Percentiles rank a stretch among this genome's conserved stretches.
These are phyloP conservation scores for Hymenochaete sp. DNA, from an alignment of 1,284 basidiomycete genomes.

Conservation along the genomic window DNA sequence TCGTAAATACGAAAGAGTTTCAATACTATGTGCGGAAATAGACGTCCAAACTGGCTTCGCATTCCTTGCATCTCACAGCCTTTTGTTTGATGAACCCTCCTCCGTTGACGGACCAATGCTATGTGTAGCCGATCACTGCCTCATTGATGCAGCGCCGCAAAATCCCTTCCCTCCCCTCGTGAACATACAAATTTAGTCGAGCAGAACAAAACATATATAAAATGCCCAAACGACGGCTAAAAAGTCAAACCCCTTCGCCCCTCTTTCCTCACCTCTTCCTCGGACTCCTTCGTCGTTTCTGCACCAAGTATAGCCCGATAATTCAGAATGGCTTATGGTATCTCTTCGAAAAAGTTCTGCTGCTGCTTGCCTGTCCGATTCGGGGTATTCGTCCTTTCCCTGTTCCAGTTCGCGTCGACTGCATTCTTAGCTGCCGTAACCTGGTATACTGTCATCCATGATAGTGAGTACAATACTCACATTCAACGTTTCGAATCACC, in stretches of 20 bases:
- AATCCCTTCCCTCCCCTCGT: too few species aligned
- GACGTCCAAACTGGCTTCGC: too few species aligned
- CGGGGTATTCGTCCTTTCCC: slow-evolving; percentile 23
- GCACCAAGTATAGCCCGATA: not conserved
- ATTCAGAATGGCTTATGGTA: slow-evolving; percentile 9
- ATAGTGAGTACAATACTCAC: slow-evolving; percentile 9
- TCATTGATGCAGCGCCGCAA: too few species aligned
- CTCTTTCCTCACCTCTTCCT: not conserved
- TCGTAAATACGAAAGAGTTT: too few species aligned
- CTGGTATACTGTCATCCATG: slow-evolving; percentile 10
- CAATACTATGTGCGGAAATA: too few species aligned
- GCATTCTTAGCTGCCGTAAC: slow-evolving; percentile 17
- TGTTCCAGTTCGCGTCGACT: slow-evolving; percentile 12
- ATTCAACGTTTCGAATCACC: not conserved
- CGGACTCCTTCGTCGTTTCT: not conserved
- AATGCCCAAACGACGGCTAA: too few species aligned
- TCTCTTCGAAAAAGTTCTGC: slow-evolving; percentile 20
- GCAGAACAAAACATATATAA: too few species aligned
- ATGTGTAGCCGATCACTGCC: too few species aligned
- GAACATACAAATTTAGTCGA: too few species aligned
- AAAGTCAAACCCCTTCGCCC: not conserved
- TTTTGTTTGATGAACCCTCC: too few species aligned
- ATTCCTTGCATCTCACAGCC: too few species aligned
- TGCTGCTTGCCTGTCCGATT: slow-evolving; percentile 25
- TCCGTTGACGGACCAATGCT: too few species aligned